Base-by-base conservation (phyloP, 1,139 yeast genomes). In the Candida pseudocylindracea region DNA sequence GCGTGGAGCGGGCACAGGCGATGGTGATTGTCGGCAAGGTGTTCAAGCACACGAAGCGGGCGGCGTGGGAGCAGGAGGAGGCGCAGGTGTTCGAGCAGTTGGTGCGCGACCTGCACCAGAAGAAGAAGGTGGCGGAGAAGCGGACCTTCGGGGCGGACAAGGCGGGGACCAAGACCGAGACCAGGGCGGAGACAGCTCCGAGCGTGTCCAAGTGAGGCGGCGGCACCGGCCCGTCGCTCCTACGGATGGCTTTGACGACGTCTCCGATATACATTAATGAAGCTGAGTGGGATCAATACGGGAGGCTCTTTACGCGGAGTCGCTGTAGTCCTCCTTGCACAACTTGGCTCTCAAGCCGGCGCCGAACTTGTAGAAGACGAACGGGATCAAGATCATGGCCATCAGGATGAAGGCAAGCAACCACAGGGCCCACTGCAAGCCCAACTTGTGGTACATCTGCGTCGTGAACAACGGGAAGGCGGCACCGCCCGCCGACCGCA, bases 381-480 rank as follows among this genome's bases (percentile, higher is more conserved):
- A 75, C 11, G 95, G 95, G 39, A 83, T 67, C n/a, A 67, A 52
- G 39, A 79, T 63, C 92, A 81, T 79, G 1, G 76, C 91, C 37
- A 80, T 62, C 9, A 91, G 68, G 41, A 83, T 66, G 45, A 81
- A 81, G 0, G 93, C 94, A 44, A 83, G 57, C 37, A 81, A 54
- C 67, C 79, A 75, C 40, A 78, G 67, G 12, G 91, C 92, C 91
- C 92, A 78, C 42, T 72, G 72, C 32, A 73, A 58, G 3, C 91
- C 91, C 41, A 79, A 55, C 31, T 60, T 63, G 40, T 65, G 62
- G 48, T 78, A 79, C 91, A 79, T 75, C 50, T 74, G 85, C 27
- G 75, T 68, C n/a, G 73, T 67, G 45, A 85, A 85, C 37, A 85
- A 57, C 28, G 96, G 95, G 66, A 85, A 83, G 0, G 83, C 85